These are phyloP conservation scores for Linaria vulgaris DNA, from an alignment of 257 asterid genomes.

Conservation along the genomic window DNA sequence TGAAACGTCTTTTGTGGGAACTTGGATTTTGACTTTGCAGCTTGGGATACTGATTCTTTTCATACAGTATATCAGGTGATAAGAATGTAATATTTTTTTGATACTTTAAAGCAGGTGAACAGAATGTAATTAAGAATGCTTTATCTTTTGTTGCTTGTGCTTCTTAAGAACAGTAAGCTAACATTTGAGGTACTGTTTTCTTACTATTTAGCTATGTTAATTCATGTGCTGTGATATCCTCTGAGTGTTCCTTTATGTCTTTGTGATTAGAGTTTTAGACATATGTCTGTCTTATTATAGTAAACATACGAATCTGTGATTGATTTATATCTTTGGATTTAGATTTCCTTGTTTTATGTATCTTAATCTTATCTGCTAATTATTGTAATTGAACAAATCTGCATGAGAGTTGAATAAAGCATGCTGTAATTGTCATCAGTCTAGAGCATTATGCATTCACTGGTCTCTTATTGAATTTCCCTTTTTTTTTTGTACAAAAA, in stretches of 20 bases:
- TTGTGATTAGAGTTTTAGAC: neutral
- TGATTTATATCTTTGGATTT: constrained; percentile 1
- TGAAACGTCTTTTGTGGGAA: constrained; percentile 7
- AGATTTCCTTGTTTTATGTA: constrained; percentile 11
- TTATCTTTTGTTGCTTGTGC: constrained; percentile 23
- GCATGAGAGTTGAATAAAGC: neutral
- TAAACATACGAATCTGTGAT: neutral
- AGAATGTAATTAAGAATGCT: constrained; percentile 11
- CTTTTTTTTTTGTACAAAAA: constrained; percentile 2
- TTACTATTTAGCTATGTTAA: constrained; percentile 10
- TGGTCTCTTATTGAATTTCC: constrained; percentile 19
- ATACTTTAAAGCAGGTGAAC: constrained; percentile 21
- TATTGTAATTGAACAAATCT: neutral
- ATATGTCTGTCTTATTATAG: neutral
- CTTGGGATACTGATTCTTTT: constrained; percentile 14
- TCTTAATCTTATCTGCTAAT: constrained; percentile 6
- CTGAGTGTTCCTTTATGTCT: neutral
- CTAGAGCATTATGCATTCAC: constrained; percentile 14
- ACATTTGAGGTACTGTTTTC: neutral
- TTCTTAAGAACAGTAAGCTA: neutral
- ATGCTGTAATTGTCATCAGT: constrained; percentile 11
- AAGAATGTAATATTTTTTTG: constrained; percentile 13
- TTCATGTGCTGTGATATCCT: constrained; percentile 16
- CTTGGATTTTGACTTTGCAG: constrained; percentile 19
- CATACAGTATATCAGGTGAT: constrained; percentile 21